Base-by-base conservation (phyloP, 257 asterid species). In the Verbena officinalis region DNA sequence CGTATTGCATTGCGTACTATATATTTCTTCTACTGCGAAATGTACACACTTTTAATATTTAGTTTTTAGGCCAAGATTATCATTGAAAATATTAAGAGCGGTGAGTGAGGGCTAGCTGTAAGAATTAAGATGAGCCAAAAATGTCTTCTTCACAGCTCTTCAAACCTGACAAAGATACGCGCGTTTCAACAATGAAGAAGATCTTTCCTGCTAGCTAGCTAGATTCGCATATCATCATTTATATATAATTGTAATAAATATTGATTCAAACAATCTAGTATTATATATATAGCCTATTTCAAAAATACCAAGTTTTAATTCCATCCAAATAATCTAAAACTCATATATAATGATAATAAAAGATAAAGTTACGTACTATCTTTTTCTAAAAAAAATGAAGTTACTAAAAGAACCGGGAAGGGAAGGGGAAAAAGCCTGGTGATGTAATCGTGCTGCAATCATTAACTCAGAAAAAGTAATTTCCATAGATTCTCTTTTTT, bases 401-500 rank as follows among this genome's bases (percentile, higher is more conserved):
- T 27, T 27, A 5, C 2, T 27, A 38, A n/a, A 1, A 12, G 49
- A 2, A 16, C 11, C 2, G 3, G n/a, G 21, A 46, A 60, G 21
- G 23, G 43, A 31, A 23, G 33, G 44, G 15, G 19, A 31, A 71
- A 60, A 67, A 17, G 13, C 22, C 23, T 46, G 62, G 58, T 70
- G 77, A 67, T 61, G 80, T 36, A 71, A 79, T 77, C 53, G 78
- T 68, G 75, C 34, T 48, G 73, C 83, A 73, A 70, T 77, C 54
- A 77, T 77, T 73, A 73, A 59, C 69, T 68, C 62, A 59, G 63
- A 31, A 72, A 73, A 73, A 75, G 61, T 60, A 59, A 67, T 67
- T 59, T 60, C 53, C 42, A 62, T 72, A 76, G 82, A 80, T 80
- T 80, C 75, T 17, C 57, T 38, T 49, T 39, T 48, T 73, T 76